phyloP scores from a whole-genome alignment of 768 basidiomycete species.

The Astraeus odoratus region DNA sequence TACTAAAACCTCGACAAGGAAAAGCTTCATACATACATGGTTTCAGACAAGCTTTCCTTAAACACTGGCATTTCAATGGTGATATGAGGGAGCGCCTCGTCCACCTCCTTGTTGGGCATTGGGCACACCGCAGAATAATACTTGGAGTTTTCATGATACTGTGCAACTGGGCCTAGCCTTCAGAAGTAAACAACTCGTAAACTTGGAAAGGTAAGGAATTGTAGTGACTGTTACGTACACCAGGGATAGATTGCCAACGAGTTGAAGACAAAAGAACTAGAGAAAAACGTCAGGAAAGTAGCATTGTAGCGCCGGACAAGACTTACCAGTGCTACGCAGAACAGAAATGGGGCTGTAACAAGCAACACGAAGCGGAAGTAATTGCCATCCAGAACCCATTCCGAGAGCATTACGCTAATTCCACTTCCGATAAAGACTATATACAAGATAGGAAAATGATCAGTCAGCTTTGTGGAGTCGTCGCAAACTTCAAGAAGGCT shows the following conservation, averaged over 20 bases:
- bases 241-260: constrained; percentile 55
- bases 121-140: constrained; percentile 74
- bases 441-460: constrained; percentile 1
- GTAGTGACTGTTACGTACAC: constrained; percentile 31
- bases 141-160: constrained; percentile 76
- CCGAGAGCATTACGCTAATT: constrained; percentile 48
- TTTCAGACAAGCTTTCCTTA: constrained; percentile 74
- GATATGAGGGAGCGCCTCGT: constrained; percentile 61
- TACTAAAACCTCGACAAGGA: neutral
- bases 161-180: constrained; percentile 77
- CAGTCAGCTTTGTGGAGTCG: constrained; percentile 2
- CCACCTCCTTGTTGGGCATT: constrained; percentile 52
- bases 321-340: constrained; percentile 66
- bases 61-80: constrained; percentile 84
- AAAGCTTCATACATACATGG: constrained; percentile 48
- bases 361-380: constrained; percentile 61
- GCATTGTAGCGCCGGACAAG: neutral
- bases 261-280: constrained; percentile 71
- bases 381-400: constrained; percentile 58
- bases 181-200: neutral
- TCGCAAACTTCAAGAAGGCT: neutral
- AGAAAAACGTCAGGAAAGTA: constrained; percentile 5
- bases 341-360: constrained; percentile 59
- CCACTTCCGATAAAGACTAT: constrained; percentile 75
- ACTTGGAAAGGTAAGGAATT: neutral